Conservation (phyloP, 2,329 filamentous ascomycete species). For the Xylaria sp. region DNA sequence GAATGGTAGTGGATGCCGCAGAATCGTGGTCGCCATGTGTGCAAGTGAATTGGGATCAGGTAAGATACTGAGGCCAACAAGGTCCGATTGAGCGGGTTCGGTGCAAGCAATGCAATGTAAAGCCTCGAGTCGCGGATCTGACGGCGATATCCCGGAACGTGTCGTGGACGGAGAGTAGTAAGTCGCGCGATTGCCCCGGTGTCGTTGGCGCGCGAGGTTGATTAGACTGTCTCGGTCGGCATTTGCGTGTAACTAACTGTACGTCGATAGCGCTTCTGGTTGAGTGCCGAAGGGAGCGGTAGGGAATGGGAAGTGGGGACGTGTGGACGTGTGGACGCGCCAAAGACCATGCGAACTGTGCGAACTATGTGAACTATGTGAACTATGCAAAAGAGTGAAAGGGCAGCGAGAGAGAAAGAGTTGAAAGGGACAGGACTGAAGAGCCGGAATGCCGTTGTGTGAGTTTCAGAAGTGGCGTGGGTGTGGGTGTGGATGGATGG, state of each 20-base stretch:
- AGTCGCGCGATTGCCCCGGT: constrained; percentile 30
- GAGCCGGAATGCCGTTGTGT: constrained; percentile 28
- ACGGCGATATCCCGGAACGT: not conserved
- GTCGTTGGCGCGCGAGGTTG: constrained; percentile 28
- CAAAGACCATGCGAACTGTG: too few species aligned
- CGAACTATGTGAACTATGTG: too few species aligned
- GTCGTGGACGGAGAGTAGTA: not conserved
- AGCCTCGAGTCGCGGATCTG: not conserved
- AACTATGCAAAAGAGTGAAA: constrained; percentile 18
- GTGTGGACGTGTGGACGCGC: constrained; percentile 25
- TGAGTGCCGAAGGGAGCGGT: not conserved
- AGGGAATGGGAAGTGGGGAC: constrained; percentile 19
- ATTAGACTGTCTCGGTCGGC: constrained; percentile 31
- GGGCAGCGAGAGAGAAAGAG: constrained; percentile 8
- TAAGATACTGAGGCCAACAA: constrained; percentile 17
- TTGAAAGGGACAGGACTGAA: constrained; percentile 17
- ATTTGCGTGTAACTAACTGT: constrained; percentile 12
- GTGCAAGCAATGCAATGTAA: constrained; percentile 4
- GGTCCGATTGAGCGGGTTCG: constrained; percentile 10
- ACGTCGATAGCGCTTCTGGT: not conserved
- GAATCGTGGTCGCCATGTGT: constrained; percentile 43
- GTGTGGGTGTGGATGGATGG: constrained; percentile 5
- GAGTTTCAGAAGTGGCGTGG: constrained; percentile 26
- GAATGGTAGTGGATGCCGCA: constrained; percentile 34
- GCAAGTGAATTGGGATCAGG: constrained; percentile 30